Percentiles rank a stretch among this genome's conserved stretches.
Conservation (phyloP, 306 rosid genomes). For the Heteromeles arbutifolia region DNA sequence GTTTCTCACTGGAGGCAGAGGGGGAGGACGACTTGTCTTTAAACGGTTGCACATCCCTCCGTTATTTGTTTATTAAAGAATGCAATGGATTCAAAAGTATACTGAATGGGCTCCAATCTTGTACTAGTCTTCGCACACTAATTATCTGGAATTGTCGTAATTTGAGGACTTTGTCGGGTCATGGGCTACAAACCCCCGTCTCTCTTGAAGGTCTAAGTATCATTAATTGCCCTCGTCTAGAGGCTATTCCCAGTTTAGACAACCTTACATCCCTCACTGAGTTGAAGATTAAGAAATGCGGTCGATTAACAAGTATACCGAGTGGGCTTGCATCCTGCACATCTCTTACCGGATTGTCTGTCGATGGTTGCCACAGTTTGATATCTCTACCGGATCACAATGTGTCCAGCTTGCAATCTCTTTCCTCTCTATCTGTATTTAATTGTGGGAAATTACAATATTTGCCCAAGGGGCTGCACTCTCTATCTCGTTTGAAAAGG, state of each 20-base stretch:
- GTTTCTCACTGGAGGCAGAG: too few relatives aligned
- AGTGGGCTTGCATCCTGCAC: background rate
- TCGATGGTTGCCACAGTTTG: accelerated
- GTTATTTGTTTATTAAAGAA: accelerated
- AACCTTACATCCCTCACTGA: background rate
- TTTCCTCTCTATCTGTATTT: background rate
- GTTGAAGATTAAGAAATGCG: background rate
- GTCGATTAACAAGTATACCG: background rate
- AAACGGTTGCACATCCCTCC: background rate
- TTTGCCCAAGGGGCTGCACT: background rate
- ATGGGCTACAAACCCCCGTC: background rate
- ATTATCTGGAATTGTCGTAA: accelerated
- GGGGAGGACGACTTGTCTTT: too few relatives aligned
- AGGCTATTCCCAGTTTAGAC: background rate
- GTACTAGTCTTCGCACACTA: background rate
- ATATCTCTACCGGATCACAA: background rate
- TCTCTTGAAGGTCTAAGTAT: background rate
- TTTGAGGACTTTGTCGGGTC: background rate
- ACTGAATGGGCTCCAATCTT: background rate
- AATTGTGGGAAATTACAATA: background rate
- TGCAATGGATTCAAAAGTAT: background rate
- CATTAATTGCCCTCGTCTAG: background rate
- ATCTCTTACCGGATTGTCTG: background rate
- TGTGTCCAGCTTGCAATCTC: background rate
- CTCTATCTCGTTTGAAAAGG: background rate